A percentile compares a stretch with the other conserved stretches of the same genome.
phyloP scores from a whole-genome alignment of 768 basidiomycete genomes.

The Tricholoma flavovirens region DNA sequence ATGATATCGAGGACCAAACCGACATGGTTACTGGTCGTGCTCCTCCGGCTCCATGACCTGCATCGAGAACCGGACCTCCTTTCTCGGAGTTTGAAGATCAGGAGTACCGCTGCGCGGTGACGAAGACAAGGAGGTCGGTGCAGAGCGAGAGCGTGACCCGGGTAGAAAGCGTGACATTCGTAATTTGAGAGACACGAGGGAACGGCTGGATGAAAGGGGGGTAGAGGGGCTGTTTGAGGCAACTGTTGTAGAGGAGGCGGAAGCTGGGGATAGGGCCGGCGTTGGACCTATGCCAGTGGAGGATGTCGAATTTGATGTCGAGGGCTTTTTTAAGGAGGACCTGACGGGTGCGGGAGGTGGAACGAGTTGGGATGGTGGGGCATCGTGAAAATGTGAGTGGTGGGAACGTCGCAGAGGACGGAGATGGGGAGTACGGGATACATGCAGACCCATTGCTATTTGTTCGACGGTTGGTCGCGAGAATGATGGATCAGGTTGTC shows the following conservation, averaged over 20 bases:
- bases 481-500: conserved; percentile 31
- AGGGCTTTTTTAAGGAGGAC: conserved; percentile 59
- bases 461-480: conserved; percentile 64
- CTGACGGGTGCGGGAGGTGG: conserved; percentile 54
- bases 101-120: conserved; percentile 35
- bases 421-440: conserved; percentile 71
- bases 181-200: conserved; percentile 26
- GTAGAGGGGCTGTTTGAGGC: conserved; percentile 35
- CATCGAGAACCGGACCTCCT: conserved; percentile 59
- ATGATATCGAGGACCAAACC: conserved; percentile 11
- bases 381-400: conserved; percentile 17
- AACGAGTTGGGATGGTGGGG: conserved; percentile 23
- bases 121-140: conserved; percentile 27
- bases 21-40: neutral
- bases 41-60: conserved; percentile 28
- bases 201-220: conserved; percentile 11
- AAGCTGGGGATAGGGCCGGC: conserved; percentile 33
- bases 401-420: conserved; percentile 30
- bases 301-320: conserved; percentile 30
- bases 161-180: conserved; percentile 51
- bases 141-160: conserved; percentile 35
- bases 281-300: conserved; percentile 30
- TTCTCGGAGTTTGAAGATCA: conserved; percentile 37
- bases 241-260: conserved; percentile 44
- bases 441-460: conserved; percentile 76